phyloP scores from a whole-genome alignment of 305 asterid genomes.

The Fraxinus paxiana region DNA sequence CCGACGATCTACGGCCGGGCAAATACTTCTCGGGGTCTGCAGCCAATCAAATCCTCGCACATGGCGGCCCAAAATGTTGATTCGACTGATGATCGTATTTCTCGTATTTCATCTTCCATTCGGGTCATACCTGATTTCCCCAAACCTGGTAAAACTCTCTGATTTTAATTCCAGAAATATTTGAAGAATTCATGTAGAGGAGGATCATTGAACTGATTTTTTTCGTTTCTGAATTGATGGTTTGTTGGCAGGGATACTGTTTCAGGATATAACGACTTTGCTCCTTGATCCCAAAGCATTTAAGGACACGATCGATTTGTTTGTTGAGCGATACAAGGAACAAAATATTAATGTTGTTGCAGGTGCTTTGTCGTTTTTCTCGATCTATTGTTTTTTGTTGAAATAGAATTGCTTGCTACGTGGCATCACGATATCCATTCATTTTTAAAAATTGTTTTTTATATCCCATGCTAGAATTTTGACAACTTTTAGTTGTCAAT shows the following conservation, averaged over 20 bases:
- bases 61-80: slow-evolving; percentile 44
- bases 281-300: slow-evolving; percentile 80
- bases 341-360: slow-evolving; percentile 68
- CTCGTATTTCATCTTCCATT: slow-evolving; percentile 64
- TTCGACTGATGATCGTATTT: slow-evolving; percentile 48
- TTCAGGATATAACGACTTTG: slow-evolving; percentile 87
- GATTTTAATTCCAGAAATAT: neutral
- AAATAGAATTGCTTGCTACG: neutral
- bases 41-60: slow-evolving; percentile 23
- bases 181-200: neutral
- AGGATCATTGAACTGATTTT: neutral
- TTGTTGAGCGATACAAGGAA: slow-evolving; percentile 75
- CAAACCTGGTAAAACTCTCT: slow-evolving; percentile 52
- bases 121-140: slow-evolving; percentile 90
- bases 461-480: too few relatives aligned
- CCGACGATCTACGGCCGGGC: slow-evolving; percentile 20
- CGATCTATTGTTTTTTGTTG: neutral
- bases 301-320: slow-evolving; percentile 81
- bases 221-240: neutral
- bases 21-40: slow-evolving; percentile 17
- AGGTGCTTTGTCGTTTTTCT: slow-evolving; percentile 34
- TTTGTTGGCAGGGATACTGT: slow-evolving; percentile 55
- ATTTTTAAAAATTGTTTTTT: too few relatives aligned
- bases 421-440: too few relatives aligned
- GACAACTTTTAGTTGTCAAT: too few relatives aligned